Percentiles rank a stretch among this genome's conserved stretches.
Conservation (phyloP, 345 rosid species). For the Turnera subulata region DNA sequence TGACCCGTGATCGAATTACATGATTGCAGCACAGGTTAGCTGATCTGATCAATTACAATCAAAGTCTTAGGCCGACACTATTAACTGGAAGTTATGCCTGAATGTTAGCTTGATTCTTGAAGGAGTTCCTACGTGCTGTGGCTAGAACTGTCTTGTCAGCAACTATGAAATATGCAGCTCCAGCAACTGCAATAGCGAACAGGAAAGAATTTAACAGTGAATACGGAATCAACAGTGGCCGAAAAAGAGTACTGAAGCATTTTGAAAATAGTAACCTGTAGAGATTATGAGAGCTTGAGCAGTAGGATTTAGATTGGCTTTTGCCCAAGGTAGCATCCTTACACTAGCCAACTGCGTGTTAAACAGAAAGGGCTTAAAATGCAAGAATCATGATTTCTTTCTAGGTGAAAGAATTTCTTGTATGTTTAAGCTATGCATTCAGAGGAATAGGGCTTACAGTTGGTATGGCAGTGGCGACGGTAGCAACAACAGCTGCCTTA, state of each 20-base stretch:
- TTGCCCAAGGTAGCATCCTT: constrained; percentile 83
- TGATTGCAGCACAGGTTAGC: neutral
- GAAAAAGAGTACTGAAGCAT: neutral
- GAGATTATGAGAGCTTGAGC: constrained; percentile 95
- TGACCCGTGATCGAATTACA: constrained; percentile 14
- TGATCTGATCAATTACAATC: neutral
- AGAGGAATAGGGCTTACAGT: constrained; percentile 63
- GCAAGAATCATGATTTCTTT: neutral
- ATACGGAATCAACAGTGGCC: neutral
- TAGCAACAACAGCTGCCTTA: constrained; percentile 70
- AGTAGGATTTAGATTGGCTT: constrained; percentile 74
- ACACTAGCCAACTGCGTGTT: constrained; percentile 58
- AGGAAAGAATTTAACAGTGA: neutral
- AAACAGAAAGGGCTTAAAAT: neutral
- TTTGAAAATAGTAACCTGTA: constrained; percentile 31
- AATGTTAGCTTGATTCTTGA: constrained; percentile 30
- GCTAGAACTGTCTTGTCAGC: constrained; percentile 93
- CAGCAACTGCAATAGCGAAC: constrained; percentile 46
- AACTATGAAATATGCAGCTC: constrained; percentile 87
- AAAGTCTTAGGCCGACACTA: neutral
- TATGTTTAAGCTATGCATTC: no score
- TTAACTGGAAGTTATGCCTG: constrained; percentile 17
- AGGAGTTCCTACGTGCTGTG: constrained; percentile 72
- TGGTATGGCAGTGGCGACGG: constrained; percentile 70
- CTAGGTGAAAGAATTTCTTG: no score